Conservation (phyloP, 495 filamentous ascomycete genomes). For the Neurospora pannonica region DNA sequence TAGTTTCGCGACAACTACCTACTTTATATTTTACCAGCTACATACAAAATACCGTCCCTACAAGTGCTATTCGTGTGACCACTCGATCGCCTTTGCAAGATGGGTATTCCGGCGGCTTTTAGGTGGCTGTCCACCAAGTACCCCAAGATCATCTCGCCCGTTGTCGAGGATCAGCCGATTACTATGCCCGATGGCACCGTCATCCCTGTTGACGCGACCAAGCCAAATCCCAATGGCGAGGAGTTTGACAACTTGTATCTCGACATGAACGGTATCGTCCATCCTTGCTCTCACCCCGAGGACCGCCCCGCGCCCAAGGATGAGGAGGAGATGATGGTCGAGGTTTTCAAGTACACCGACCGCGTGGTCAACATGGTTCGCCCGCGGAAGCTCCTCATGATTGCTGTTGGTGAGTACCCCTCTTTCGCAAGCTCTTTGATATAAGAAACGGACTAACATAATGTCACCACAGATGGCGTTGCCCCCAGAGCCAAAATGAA, state of each 20-base stretch:
- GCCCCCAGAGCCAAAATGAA: slow-evolving; percentile 96
- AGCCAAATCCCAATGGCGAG: slow-evolving; percentile 91
- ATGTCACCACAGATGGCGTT: slow-evolving; percentile 61
- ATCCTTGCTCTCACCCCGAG: slow-evolving; percentile 97
- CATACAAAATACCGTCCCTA: neutral
- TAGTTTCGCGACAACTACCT: neutral
- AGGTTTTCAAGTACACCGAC: slow-evolving; percentile 94
- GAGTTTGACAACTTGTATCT: slow-evolving; percentile 97
- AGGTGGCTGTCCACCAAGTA: slow-evolving; percentile 93
- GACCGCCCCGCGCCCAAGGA: slow-evolving; percentile 82
- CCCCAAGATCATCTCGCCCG: slow-evolving; percentile 87
- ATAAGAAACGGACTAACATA: slow-evolving; percentile 23
- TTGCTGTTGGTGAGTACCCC: slow-evolving; percentile 78
- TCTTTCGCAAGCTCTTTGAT: neutral
- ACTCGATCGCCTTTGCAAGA: slow-evolving; percentile 32
- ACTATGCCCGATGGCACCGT: slow-evolving; percentile 66
- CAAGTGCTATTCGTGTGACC: neutral
- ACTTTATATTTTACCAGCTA: neutral
- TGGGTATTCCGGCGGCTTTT: slow-evolving; percentile 93
- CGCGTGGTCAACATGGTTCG: slow-evolving; percentile 97
- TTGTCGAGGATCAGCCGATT: slow-evolving; percentile 75
- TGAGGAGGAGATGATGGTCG: slow-evolving; percentile 99
- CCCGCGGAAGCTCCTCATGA: slow-evolving; percentile 90
- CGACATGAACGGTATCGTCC: slow-evolving; percentile 99
- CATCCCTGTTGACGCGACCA: slow-evolving; percentile 74